Evolutionary conservation across 345 rosid species (phyloP), one percentile per base, ranked within the genome.

Genomic region (Physaria fendleri): DNA sequence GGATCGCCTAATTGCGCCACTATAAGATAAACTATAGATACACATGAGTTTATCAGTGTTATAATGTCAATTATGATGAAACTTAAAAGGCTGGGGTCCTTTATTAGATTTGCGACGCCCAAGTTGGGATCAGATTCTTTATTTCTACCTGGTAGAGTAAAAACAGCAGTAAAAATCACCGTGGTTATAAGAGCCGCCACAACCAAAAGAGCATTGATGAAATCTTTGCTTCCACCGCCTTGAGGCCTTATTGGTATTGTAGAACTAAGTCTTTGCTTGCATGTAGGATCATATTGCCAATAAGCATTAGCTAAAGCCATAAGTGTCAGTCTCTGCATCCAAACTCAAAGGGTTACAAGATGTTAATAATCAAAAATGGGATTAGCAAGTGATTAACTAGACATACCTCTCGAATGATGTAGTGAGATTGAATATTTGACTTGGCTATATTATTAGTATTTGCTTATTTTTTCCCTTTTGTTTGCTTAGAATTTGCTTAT

Each of bases 131-230:
- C 2, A 3, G 38, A 28, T 23, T 1, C 30, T 23, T 30, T 50
- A 18, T 18, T 27, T 2, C 64, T 53, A 5, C 64, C 64, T 11
- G 64, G 53, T 18, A 59, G 8, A 2, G 53, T 56, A 41, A 59
- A 59, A 18, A 52, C 52, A 8, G 62, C 62, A 24, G 62, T 17
- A 28, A 56, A 56, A 2, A 49, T 56, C 4, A 56, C 22, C 0
- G 62, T 56, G 4, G 23, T 49, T 37, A 56, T 33, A n/a, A 56
- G 62, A 18, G 47, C 14, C 40, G 27, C 17, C 33, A 56, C 49
- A 4, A 56, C 15, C 7, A 56, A 2, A 25, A 56, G 49, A 11
- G 48, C 33, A 18, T 37, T 24, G 9, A 54, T n/a, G 29, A 24
- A 21, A 5, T 33, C 43, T 18, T 54, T 54, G 55, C 13, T 24